phyloP scores from a whole-genome alignment of 192 early-diverging fungal genomes.

The Podochytrium sp. region DNA sequence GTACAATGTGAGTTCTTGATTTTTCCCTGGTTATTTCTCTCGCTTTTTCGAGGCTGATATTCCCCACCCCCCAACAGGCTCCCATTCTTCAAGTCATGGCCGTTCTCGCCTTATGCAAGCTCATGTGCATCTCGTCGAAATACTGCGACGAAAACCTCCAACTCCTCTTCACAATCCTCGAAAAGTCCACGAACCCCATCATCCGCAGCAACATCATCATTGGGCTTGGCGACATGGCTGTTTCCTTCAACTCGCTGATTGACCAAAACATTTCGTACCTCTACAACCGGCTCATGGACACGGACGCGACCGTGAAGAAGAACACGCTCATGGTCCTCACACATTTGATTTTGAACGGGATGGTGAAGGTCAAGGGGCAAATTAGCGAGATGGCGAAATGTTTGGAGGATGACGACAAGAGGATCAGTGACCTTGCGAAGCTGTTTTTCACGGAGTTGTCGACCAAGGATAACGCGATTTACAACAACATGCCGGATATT shows the following conservation, averaged over 20 bases:
- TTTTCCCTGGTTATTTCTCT: not conserved
- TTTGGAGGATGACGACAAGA: conserved; percentile 77
- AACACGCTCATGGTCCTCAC: conserved; percentile 99
- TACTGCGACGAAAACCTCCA: conserved; percentile 94
- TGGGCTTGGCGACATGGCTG: conserved; percentile 96
- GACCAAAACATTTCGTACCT: conserved; percentile 95
- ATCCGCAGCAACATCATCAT: conserved; percentile 96
- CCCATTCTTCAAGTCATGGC: conserved; percentile 87
- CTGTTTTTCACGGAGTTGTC: conserved; percentile 96
- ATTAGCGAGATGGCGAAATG: conserved; percentile 98
- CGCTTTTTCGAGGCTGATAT: too few relatives aligned
- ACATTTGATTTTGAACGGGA: conserved; percentile 96
- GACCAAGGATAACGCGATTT: conserved; percentile 96
- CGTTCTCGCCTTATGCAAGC: conserved; percentile 86
- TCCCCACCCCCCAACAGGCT: conserved; percentile 58
- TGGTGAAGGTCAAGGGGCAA: conserved; percentile 99
- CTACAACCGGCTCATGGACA: conserved; percentile 86
- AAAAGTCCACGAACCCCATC: conserved; percentile 78
- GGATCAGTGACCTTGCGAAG: conserved; percentile 90
- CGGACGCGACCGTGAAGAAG: conserved; percentile 83
- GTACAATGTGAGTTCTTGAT: conserved; percentile 66
- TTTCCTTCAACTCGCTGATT: conserved; percentile 96
- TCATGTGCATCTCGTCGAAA: conserved; percentile 95
- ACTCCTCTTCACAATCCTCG: conserved; percentile 87
- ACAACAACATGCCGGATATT: conserved; percentile 99